Base-by-base conservation (phyloP, 305 asterid genomes). In the Fraxinus nigra region DNA sequence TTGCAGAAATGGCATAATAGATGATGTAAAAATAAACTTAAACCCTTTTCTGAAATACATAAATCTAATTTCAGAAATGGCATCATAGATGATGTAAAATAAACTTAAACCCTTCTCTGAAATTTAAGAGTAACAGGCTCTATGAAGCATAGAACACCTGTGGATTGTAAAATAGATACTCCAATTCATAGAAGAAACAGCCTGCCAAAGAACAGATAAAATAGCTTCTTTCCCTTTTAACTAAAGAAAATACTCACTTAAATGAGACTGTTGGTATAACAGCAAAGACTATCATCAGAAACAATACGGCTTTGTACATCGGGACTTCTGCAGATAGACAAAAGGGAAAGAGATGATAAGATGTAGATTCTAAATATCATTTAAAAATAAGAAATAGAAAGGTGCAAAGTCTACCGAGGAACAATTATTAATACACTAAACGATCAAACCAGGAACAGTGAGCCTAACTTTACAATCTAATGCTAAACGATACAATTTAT, bases 181-280 rank as follows among this genome's bases (percentile, higher is more conserved):
- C 56, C 59, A 14, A 48, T 1, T 4, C 20, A 14, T 48, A 14
- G 14, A 48, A 48, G 59, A 14, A 48, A 48, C 20, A 13, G 1
- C 69, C 77, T 81, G 61, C 33, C 73, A 77, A 76, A 77, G 72
- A 70, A 79, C 5, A 54, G 56, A 59, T 24, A 38, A 76, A 54
- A 75, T 22, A 16, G 34, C 56, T 80, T 56, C 20, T 18, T 3
- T 26, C 37, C 65, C 28, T 14, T 16, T 78, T 73, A 84, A 81
- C 78, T 81, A 80, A 34, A 76, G 84, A 82, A 54, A 74, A 56
- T 38, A 89, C 98, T 93, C 86, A 94, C 98, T 94, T 94, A 91
- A 87, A 92, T 74, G 88, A 81, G 83, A 94, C 59, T 34, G 98
- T 93, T 75, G 98, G 98, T 78, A 92, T 86, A 81, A 92, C 98